These are phyloP conservation scores for Crithidia thermophila DNA, from an alignment of 208 protist genomes.

Conservation along the genomic window DNA sequence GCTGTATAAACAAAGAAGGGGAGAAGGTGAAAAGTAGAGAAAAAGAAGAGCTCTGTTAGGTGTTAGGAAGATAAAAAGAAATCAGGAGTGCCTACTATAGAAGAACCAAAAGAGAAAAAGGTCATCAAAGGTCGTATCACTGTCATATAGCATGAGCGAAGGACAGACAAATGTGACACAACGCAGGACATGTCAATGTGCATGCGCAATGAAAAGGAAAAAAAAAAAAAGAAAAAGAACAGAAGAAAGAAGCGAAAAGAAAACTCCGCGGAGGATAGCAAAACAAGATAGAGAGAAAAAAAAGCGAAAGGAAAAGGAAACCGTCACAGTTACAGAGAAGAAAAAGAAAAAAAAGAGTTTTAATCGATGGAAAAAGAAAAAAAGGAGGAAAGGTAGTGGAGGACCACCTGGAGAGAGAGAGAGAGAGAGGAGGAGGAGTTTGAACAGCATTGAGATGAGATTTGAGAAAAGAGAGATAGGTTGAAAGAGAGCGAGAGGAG, in stretches of 20 bases:
- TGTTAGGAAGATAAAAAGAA: not conserved
- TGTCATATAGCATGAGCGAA: not conserved
- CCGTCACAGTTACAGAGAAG: constrained; percentile 23
- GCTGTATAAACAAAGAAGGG: not conserved
- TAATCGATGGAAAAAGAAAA: constrained; percentile 1
- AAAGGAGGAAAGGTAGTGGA: not conserved
- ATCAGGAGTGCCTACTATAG: not conserved
- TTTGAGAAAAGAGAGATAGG: constrained; percentile 18
- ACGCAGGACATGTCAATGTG: not conserved
- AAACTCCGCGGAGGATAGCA: constrained; percentile 1
- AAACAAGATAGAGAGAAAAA: constrained; percentile 15
- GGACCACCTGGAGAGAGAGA: not conserved
- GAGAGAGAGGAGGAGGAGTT: not conserved
- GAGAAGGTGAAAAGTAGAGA: not conserved
- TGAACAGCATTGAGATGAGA: not conserved
- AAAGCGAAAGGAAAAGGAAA: constrained; percentile 10
- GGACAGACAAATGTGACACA: not conserved
- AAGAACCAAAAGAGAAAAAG: constrained; percentile 11
- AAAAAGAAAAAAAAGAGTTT: constrained; percentile 22
- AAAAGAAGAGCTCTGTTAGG: no score
- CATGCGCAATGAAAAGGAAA: constrained; percentile 1
- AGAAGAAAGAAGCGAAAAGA: not conserved
- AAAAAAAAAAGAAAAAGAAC: constrained; percentile 1
- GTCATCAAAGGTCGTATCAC: not conserved
- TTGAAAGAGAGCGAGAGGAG: not conserved